Percentiles rank a stretch among this genome's conserved stretches.
These are phyloP conservation scores for Yamadazyma kanchanaburiensis DNA, from an alignment of 1,139 yeast genomes.

Conservation along the genomic window DNA sequence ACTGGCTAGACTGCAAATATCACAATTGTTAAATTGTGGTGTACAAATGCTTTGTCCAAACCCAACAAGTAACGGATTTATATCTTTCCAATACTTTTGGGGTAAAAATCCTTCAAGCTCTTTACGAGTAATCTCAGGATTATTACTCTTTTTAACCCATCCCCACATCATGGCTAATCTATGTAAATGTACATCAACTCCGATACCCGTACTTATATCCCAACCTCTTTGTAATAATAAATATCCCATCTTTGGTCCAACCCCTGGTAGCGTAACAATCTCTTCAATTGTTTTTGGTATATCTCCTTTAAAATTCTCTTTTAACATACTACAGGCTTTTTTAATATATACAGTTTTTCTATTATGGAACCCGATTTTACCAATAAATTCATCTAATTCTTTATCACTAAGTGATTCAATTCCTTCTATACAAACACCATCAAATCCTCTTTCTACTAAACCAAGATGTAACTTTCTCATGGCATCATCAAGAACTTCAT, in stretches of 20 bases:
- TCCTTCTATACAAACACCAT: conserved; percentile 31
- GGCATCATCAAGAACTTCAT: conserved; percentile 76
- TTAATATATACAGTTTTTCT: conserved; percentile 74
- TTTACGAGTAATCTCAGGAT: conserved; percentile 74
- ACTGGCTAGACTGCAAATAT: conserved; percentile 58
- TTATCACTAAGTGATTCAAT: conserved; percentile 47
- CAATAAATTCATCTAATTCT: conserved; percentile 63
- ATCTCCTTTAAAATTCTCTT: conserved; percentile 55
- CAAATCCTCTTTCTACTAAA: conserved; percentile 20
- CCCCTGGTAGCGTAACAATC: conserved; percentile 75
- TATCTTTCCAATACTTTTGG: conserved; percentile 68
- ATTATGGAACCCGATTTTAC: conserved; percentile 82
- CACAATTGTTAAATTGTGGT: conserved; percentile 71
- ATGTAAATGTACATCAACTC: conserved; percentile 92
- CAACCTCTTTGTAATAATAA: conserved; percentile 79
- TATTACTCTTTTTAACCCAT: conserved; percentile 60
- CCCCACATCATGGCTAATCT: conserved; percentile 78
- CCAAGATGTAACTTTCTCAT: conserved; percentile 60
- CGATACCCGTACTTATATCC: conserved; percentile 74
- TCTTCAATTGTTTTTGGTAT: conserved; percentile 68
- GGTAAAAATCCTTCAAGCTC: conserved; percentile 78
- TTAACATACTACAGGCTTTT: conserved; percentile 53
- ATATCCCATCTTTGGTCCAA: conserved; percentile 95
- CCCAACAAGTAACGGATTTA: conserved; percentile 85
- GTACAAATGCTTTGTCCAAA: conserved; percentile 89